Conservation (phyloP, 371 early-diverging fungal genomes). For the Parasitella parasitica region DNA sequence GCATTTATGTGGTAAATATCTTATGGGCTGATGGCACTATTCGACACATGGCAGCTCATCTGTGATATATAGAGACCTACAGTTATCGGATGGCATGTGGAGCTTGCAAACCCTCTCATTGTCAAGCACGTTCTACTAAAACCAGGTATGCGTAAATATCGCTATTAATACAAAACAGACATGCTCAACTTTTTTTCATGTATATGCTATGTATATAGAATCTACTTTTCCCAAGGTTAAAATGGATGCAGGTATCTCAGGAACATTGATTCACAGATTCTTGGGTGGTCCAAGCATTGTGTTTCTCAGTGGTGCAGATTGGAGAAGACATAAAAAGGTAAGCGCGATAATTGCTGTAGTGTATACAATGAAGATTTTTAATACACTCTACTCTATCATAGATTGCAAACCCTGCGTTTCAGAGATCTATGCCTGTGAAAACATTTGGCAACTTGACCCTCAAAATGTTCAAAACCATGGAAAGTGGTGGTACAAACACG, state of each 20-base stretch:
- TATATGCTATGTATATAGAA: conserved; percentile 1
- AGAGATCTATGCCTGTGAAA: conserved; percentile 34
- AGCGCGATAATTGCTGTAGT: no score
- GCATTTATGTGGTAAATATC: conserved; percentile 10
- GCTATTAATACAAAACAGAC: no score
- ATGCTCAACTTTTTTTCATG: background rate
- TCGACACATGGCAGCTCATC: no score
- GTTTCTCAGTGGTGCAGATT: conserved; percentile 23
- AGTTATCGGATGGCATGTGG: conserved; percentile 4
- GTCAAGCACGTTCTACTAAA: conserved; percentile 11
- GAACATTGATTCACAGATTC: conserved; percentile 21
- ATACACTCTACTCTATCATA: no score
- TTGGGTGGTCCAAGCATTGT: conserved; percentile 29
- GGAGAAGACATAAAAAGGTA: conserved; percentile 35
- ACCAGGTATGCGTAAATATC: conserved; percentile 1
- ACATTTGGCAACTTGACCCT: conserved; percentile 27
- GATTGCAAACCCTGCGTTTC: conserved; percentile 44
- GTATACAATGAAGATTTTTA: no score
- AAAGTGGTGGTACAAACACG: conserved; percentile 3
- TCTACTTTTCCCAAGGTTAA: conserved; percentile 18
- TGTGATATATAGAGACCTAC: conserved; percentile 5
- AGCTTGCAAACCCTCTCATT: conserved; percentile 11
- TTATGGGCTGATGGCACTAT: no score
- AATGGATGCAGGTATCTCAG: background rate
- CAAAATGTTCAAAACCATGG: conserved; percentile 24